Evolutionary conservation across 371 early-diverging fungal species (phyloP).

Genomic region (Apophysomyces variabilis): DNA sequence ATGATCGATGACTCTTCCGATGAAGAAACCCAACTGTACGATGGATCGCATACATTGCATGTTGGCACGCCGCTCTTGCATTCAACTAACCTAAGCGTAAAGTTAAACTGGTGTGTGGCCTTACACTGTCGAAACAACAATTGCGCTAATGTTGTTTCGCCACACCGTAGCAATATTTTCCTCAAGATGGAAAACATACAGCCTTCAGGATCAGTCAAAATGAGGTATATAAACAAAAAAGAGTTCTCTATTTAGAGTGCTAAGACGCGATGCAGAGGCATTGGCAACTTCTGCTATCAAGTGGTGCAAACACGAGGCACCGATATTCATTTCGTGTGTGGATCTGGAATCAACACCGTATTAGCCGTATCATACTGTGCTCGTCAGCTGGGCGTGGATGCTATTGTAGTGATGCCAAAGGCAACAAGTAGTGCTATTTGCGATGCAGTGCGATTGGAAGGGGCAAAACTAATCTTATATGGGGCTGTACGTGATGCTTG

Average conservation of each 20-base stretch:
- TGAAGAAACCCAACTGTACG: slow-evolving; percentile 36
- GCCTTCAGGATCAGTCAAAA: slow-evolving; percentile 77
- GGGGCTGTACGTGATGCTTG: slow-evolving; percentile 42
- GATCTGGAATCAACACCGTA: slow-evolving; percentile 74
- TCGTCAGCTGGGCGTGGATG: slow-evolving; percentile 62
- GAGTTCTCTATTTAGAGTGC: background rate
- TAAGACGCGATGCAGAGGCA: slow-evolving; percentile 46
- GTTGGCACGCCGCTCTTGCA: slow-evolving; percentile 54
- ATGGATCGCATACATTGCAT: slow-evolving; percentile 39
- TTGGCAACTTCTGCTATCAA: slow-evolving; percentile 66
- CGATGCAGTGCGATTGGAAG: slow-evolving; percentile 62
- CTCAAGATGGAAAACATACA: slow-evolving; percentile 77
- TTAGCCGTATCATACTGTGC: slow-evolving; percentile 73
- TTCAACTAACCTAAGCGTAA: slow-evolving; percentile 44
- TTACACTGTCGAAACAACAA: background rate
- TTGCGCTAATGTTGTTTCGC: background rate
- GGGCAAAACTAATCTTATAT: slow-evolving; percentile 59
- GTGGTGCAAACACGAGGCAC: slow-evolving; percentile 57
- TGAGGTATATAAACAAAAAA: slow-evolving; percentile 43
- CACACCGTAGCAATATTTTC: slow-evolving; percentile 61
- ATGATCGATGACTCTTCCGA: slow-evolving; percentile 48
- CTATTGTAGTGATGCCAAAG: slow-evolving; percentile 65
- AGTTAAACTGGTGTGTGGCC: slow-evolving; percentile 45
- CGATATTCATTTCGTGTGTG: slow-evolving; percentile 60
- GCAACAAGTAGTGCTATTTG: slow-evolving; percentile 53